Conservation (phyloP, 2,329 filamentous ascomycete genomes). For the Chaetomium sp. region DNA sequence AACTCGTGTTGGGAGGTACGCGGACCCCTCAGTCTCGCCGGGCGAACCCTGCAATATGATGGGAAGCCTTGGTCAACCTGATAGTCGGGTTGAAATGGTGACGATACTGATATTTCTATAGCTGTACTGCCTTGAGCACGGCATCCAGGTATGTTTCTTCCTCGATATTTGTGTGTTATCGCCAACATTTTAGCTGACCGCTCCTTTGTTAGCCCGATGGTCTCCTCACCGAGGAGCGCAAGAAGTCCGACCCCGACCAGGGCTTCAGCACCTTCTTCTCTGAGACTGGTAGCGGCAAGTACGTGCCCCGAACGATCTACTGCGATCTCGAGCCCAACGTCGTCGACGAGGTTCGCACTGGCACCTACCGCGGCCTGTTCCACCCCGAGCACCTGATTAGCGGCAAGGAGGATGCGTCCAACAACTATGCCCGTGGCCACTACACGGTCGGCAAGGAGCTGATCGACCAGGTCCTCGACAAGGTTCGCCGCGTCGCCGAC, state of each 20-base stretch:
- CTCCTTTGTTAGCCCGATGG: constrained; percentile 74
- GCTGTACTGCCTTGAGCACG: constrained; percentile 99
- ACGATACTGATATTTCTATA: constrained; percentile 36
- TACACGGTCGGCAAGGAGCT: constrained; percentile 99
- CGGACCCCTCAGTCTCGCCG: constrained; percentile 25
- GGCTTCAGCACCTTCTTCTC: constrained; percentile 99
- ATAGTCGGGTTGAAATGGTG: not conserved
- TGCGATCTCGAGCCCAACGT: constrained; percentile 99
- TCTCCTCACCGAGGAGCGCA: constrained; percentile 96
- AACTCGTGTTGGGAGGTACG: constrained; percentile 99
- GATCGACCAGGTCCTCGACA: constrained; percentile 95
- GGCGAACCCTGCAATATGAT: constrained; percentile 4
- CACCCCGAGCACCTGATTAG: constrained; percentile 99
- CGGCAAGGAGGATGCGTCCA: constrained; percentile 99
- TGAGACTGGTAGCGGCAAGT: constrained; percentile 99
- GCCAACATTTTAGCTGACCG: constrained; percentile 28
- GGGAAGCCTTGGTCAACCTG: not conserved
- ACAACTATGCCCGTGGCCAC: constrained; percentile 99
- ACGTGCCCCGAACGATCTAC: constrained; percentile 98
- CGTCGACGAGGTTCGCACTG: constrained; percentile 97
- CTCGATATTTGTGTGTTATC: constrained; percentile 8
- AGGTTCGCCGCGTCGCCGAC: constrained; percentile 94
- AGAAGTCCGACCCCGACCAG: constrained; percentile 85
- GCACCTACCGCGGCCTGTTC: constrained; percentile 92
- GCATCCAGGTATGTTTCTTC: constrained; percentile 74